phyloP scores from a whole-genome alignment of 768 basidiomycete genomes.

The Pleurotus citrinopileatus region DNA sequence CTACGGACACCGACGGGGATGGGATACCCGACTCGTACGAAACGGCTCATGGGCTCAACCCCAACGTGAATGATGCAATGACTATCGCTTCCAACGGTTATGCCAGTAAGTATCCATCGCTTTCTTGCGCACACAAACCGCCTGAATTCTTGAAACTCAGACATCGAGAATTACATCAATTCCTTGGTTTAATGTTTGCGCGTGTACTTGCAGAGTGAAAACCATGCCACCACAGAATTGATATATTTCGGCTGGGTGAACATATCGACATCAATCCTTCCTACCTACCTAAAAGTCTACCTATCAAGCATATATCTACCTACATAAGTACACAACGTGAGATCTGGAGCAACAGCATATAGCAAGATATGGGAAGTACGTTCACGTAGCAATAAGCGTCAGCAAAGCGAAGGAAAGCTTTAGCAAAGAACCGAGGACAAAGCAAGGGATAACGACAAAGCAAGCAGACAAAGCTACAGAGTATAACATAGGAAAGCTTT shows the following conservation, averaged over 20 bases:
- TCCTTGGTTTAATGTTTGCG: conserved; percentile 22
- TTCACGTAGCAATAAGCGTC: background rate
- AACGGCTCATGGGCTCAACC: conserved; percentile 28
- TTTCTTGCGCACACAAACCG: background rate
- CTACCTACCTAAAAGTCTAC: no score
- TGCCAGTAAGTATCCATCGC: conserved; percentile 23
- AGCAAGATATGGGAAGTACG: no score
- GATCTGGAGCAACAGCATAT: no score
- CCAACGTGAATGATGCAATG: conserved; percentile 26
- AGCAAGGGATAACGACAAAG: no score
- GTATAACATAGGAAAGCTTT: background rate
- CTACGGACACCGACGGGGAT: conserved; percentile 27
- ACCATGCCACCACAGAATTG: no score
- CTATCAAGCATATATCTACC: no score
- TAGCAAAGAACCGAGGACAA: no score
- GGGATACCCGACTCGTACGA: conserved; percentile 33
- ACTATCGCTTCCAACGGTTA: conserved; percentile 31
- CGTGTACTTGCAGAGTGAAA: background rate
- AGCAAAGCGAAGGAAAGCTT: background rate
- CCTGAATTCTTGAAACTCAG: conserved; percentile 14
- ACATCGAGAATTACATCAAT: conserved; percentile 35
- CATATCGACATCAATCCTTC: background rate
- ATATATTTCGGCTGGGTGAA: background rate
- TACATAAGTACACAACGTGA: no score
- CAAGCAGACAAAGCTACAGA: background rate